Base-by-base conservation (phyloP, 1,139 yeast species). In the Hanseniaspora uvarum region DNA sequence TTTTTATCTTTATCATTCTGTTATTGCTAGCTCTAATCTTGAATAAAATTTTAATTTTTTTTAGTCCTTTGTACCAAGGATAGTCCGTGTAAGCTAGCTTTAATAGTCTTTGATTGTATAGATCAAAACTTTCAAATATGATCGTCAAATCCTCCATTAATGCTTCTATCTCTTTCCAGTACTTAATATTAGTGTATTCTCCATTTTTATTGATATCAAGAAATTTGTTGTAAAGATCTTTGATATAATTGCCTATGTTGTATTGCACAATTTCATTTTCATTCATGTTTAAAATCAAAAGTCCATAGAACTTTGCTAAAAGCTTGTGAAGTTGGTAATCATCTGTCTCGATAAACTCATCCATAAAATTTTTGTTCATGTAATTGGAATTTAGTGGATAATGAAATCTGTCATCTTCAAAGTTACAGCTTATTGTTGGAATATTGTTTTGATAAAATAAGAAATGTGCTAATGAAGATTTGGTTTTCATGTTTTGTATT, bases 41-140 rank as follows among this genome's bases (percentile, higher is more conserved):
- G 16, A 83, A 76, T 57, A 80, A 81, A 14, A 80, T 71, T 52
- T 70, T 74, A 36, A 84, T 62, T 63, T 85, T 85, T 58, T 73
- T 75, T 60, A 72, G 74, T 55, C 75, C 70, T 59, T 72, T 72
- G 68, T 81, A 84, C 86, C 92, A 82, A 0, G 94, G 86, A 60
- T 77, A 81, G 61, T 83, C 94, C 47, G 73, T 70, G 1, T 72
- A 67, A 52, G 82, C 74, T 26, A 74, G 71, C 1, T 66, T 66
- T 59, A 78, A 79, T 16, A 84, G 28, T 26, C 49, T 26, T 12
- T 48, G 26, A 18, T 53, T 53, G 34, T 53, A 47, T 7, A 70
- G 1, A 63, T 62, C 11, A 60, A 56, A 38, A 70, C 70, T 58
- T 12, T 47, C 45, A 28, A 53, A 53, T n/a, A 53, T 53, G 5